Base-by-base conservation (phyloP, 2,329 filamentous ascomycete genomes). In the Aspergillus fumigatiaffinis region DNA sequence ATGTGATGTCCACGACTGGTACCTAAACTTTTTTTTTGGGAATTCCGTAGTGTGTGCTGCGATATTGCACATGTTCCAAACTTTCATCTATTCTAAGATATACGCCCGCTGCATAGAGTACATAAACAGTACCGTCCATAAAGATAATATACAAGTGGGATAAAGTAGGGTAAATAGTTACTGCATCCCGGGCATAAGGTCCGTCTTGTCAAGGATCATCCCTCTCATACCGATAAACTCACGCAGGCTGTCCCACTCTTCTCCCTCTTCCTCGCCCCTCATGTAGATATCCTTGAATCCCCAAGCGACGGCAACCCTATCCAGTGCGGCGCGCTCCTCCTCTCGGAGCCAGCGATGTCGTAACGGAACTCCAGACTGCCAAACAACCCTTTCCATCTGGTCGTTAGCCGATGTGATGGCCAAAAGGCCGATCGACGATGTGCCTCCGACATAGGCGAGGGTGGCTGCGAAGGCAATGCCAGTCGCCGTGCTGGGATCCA, bases 181-280 rank as follows among this genome's bases (percentile, higher is more conserved):
- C 69, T 90, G 82, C 92, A 97, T 97, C 20, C 93, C 94, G 63
- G 91, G 88, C 90, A 97, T 93, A 67, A 97, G 82, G 71, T 93
- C 90, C 17, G 91, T 87, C 63, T 88, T 87, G 75, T 99, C 94
- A 53, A 99, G 78, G 64, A 96, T 83, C 93, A 97, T 97, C 28
- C 90, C 89, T 69, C 89, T 87, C 68, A 89, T 82, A 41, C 90
- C 85, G 66, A 92, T 86, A 76, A 91, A 94, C 76, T 97, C 90
- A 64, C 87, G 85, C 61, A 99, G 79, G 32, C 83, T 84, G 66
- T 95, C 88, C 91, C 94, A 99, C 61, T 97, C 93, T 53, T 86
- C 82, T 0, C 94, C 93, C 63, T 92, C 89, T 76, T 99, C 94
- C 71, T 97, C 92, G 1, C 94, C 94, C 69, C 90, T 84, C 71